Base-by-base conservation (phyloP, 2,329 filamentous ascomycete genomes). In the Fusarium dimerum region DNA sequence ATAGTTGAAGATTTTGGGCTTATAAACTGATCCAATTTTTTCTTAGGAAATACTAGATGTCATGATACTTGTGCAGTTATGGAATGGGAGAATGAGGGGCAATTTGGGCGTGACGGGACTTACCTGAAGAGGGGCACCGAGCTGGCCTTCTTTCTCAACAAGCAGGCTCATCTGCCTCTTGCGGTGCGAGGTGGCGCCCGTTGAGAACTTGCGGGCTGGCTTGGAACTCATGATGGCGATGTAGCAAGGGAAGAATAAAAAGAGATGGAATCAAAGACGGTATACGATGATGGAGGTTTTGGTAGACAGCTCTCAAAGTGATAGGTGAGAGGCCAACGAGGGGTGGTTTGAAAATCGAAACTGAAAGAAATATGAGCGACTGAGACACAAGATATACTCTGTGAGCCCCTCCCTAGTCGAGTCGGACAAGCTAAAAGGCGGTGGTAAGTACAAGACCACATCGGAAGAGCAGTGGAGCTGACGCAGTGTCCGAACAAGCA, bases 51-150 rank as follows among this genome's bases (percentile, higher is more conserved):
- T 51, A 40, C 54, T 52, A 60, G 57, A 42, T 60, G 57, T 61
- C 57, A 60, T 60, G 57, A 60, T 39, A 26, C 20, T 26, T 4
- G 20, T 26, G 20, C 7, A 7, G 20, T 5, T 26, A 42, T 13
- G 45, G 11, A 11, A 40, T 36, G 12, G 29, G 30, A 13, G 17
- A 30, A 29, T 11, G 12, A 11, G 12, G 41, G 16, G 16, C 3
- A 18, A 52, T 13, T 11, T n/a, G 10, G 16, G 41, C 42, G n/a
- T 39, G 42, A 43, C 29, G 26, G 18, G 5, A 50, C 72, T 48
- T 69, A 80, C 78, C 40, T 75, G 78, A 41, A 81, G 68, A 52
- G 77, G 61, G 39, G 76, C 75, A 40, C 76, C 76, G 59, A 77
- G 76, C 32, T 69, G 64, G 39, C 75, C 74, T 50, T 74, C 69